These are phyloP conservation scores for Andrographis paniculata DNA, from an alignment of 305 asterid species.

Conservation along the genomic window DNA sequence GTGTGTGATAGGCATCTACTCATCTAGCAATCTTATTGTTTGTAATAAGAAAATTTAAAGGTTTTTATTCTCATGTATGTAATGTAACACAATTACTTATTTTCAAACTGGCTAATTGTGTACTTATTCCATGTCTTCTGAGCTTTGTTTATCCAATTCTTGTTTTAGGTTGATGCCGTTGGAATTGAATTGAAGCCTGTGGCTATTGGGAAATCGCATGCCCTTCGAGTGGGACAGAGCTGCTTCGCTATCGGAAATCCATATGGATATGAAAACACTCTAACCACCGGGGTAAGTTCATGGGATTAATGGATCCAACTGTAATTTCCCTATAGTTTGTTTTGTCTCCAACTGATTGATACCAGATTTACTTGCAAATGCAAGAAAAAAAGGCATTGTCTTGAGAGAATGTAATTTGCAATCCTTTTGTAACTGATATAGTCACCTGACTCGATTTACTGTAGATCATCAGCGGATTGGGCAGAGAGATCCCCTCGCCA, in stretches of 20 bases:
- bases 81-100: too few species aligned
- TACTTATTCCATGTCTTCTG: background rate
- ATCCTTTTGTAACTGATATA: background rate
- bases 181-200: slow-evolving; percentile 63
- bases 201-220: slow-evolving; percentile 49
- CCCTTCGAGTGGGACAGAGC: slow-evolving; percentile 73
- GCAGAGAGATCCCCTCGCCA: slow-evolving; percentile 96
- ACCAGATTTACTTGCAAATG: background rate
- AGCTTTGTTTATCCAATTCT: background rate
- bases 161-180: slow-evolving; percentile 52
- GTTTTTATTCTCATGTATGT: background rate
- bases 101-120: background rate
- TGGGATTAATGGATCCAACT: background rate
- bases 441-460: slow-evolving; percentile 7
- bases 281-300: slow-evolving; percentile 82
- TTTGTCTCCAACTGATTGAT: background rate
- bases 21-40: background rate
- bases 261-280: slow-evolving; percentile 76
- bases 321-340: background rate
- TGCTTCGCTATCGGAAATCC: slow-evolving; percentile 93
- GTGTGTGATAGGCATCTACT: background rate
- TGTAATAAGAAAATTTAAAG: too few species aligned
- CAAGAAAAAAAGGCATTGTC: too few species aligned
- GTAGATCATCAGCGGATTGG: slow-evolving; percentile 86
- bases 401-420: too few species aligned